Evolutionary conservation across 2,329 filamentous ascomycete genomes (phyloP).

Genomic region (Didymella sp.): DNA sequence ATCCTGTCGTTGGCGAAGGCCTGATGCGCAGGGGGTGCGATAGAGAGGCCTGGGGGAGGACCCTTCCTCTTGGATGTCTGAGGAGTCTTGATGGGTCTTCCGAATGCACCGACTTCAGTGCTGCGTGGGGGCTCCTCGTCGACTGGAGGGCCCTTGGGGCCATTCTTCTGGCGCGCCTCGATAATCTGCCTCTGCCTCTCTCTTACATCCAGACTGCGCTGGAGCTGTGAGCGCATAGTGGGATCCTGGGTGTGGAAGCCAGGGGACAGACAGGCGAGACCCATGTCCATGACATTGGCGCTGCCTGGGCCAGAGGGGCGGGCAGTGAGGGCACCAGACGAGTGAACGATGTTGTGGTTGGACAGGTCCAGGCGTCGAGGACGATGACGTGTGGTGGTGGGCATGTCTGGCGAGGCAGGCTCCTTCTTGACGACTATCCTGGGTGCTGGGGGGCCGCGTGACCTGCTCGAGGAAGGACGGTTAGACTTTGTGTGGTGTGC

Average conservation of each 20-base stretch:
- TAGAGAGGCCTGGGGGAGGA: conserved; percentile 87
- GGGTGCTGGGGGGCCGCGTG: conserved; percentile 62
- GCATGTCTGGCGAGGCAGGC: conserved; percentile 81
- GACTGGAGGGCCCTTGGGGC: conserved; percentile 55
- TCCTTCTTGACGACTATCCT: conserved; percentile 98
- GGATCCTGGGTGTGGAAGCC: conserved; percentile 97
- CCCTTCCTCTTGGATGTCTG: conserved; percentile 75
- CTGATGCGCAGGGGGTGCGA: conserved; percentile 90
- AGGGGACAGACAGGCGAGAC: conserved; percentile 90
- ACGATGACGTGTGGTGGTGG: conserved; percentile 73
- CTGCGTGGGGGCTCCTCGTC: conserved; percentile 41
- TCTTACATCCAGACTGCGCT: conserved; percentile 89
- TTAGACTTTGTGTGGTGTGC: conserved; percentile 28
- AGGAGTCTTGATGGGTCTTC: conserved; percentile 67
- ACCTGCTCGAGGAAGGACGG: conserved; percentile 56
- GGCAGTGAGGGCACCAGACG: conserved; percentile 60
- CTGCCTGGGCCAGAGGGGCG: conserved; percentile 75
- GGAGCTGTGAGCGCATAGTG: conserved; percentile 93
- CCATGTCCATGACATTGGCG: conserved; percentile 85
- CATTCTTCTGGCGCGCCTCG: conserved; percentile 85
- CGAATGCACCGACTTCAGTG: conserved; percentile 52
- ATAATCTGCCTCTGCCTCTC: conserved; percentile 96
- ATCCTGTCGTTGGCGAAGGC: conserved; percentile 93
- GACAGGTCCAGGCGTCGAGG: conserved; percentile 81
- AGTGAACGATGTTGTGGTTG: conserved; percentile 53